Conservation (phyloP, 139 green algal genomes). For the Astrephomene gubernaculifera region DNA sequence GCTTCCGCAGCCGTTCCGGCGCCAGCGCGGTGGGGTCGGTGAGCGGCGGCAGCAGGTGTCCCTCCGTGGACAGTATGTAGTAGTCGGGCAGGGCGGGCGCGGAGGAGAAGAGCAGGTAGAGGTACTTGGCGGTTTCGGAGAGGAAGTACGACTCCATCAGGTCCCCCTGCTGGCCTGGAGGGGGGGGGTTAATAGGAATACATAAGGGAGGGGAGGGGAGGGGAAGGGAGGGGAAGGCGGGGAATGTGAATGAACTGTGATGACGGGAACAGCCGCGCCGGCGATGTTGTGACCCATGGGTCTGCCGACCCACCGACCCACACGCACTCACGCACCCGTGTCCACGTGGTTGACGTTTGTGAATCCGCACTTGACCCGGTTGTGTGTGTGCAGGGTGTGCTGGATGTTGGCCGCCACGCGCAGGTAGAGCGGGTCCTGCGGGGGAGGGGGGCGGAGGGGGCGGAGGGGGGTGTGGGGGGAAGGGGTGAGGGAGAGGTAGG, state of each 20-base stretch:
- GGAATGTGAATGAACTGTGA: too few species aligned
- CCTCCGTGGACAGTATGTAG: constrained; percentile 76
- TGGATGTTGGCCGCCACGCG: constrained; percentile 53
- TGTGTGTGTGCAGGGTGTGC: constrained; percentile 53
- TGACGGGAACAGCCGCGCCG: too few species aligned
- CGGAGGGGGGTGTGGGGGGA: background rate
- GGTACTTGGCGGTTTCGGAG: constrained; percentile 81
- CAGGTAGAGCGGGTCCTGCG: constrained; percentile 58
- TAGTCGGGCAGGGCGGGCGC: constrained; percentile 58
- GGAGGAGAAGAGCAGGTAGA: constrained; percentile 81
- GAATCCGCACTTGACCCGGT: constrained; percentile 72
- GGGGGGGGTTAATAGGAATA: too few species aligned
- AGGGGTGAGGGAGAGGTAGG: background rate
- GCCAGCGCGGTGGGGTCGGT: background rate
- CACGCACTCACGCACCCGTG: constrained; percentile 58
- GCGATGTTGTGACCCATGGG: background rate
- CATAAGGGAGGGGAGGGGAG: background rate
- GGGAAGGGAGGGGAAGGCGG: background rate
- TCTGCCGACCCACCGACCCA: background rate
- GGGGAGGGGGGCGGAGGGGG: background rate
- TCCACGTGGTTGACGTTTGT: constrained; percentile 71
- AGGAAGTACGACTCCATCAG: constrained; percentile 96
- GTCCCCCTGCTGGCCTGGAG: constrained; percentile 75
- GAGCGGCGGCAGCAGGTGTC: constrained; percentile 72
- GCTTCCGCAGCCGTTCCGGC: background rate